A percentile compares a stretch with the other conserved stretches of the same genome.
Evolutionary conservation across 2,329 filamentous ascomycete species (phyloP).

Genomic region (Aspergillus ustus): DNA sequence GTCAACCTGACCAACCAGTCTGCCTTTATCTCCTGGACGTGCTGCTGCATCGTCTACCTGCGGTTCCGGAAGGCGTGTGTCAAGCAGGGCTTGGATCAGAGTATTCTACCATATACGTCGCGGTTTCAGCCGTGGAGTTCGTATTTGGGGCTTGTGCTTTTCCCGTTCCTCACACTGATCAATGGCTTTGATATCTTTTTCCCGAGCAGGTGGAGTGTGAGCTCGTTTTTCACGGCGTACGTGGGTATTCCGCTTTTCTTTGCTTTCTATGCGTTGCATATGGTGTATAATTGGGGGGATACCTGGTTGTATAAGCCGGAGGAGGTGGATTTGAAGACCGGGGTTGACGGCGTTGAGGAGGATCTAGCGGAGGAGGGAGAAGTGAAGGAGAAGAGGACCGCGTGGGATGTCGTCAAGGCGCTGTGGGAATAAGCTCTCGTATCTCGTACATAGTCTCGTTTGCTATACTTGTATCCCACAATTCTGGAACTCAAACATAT

Average conservation of each 20-base stretch:
- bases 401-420: too few species aligned
- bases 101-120: too few species aligned
- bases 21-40: neutral
- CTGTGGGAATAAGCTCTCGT: too few species aligned
- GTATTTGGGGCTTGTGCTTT: too few species aligned
- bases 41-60: neutral
- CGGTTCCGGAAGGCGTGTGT: neutral
- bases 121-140: too few species aligned
- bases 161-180: too few species aligned
- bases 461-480: too few species aligned
- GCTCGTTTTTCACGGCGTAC: neutral
- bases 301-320: neutral
- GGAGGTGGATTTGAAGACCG: neutral
- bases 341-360: neutral
- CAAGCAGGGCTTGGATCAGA: neutral
- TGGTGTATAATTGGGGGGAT: neutral
- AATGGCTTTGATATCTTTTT: neutral
- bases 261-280: neutral
- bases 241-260: neutral
- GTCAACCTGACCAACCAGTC: conserved; percentile 26
- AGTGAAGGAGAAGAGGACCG: too few species aligned
- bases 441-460: too few species aligned
- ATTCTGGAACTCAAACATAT: too few species aligned
- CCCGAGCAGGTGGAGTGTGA: neutral
- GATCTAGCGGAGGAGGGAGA: neutral